Evolutionary conservation across 2,329 filamentous ascomycete species (phyloP).

Genomic region (Juglanconis juglandina): DNA sequence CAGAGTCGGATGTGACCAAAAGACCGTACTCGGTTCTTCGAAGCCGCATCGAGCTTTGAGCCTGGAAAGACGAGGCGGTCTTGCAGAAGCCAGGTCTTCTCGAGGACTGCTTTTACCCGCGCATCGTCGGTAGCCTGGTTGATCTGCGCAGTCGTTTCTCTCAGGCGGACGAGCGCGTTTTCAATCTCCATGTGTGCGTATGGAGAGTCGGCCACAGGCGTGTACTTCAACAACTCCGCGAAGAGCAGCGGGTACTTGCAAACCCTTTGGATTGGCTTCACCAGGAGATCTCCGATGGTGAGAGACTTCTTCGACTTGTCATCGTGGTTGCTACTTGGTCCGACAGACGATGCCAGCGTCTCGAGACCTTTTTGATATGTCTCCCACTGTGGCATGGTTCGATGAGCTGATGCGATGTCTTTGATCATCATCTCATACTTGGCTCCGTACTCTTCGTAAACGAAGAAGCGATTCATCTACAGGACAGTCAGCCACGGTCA

Average conservation of each 20-base stretch:
- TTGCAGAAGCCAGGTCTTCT: conserved; percentile 82
- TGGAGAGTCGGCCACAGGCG: conserved; percentile 80
- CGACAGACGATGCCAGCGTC: conserved; percentile 70
- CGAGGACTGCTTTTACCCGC: conserved; percentile 64
- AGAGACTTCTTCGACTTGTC: conserved; percentile 69
- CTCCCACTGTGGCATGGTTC: conserved; percentile 69
- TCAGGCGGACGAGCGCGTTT: conserved; percentile 66
- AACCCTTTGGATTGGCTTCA: conserved; percentile 93
- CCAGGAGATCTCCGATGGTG: conserved; percentile 79
- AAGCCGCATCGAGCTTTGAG: conserved; percentile 52
- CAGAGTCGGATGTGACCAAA: conserved; percentile 80
- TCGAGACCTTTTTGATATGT: conserved; percentile 84
- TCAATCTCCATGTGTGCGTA: conserved; percentile 77
- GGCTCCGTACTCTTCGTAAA: conserved; percentile 88
- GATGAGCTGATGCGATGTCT: conserved; percentile 67
- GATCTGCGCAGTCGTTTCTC: conserved; percentile 73
- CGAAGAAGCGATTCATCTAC: conserved; percentile 76
- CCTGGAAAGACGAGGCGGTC: conserved; percentile 73
- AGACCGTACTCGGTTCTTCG: conserved; percentile 67
- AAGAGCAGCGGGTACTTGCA: conserved; percentile 90
- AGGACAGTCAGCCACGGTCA: conserved; percentile 3
- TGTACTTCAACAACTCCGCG: conserved; percentile 75
- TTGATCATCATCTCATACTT: conserved; percentile 84
- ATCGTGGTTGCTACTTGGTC: conserved; percentile 62
- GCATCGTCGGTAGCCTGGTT: conserved; percentile 81